Percentiles rank a stretch among this genome's conserved stretches.
Conservation (phyloP, 208 protist genomes). For the Wallacemonas sp. region DNA sequence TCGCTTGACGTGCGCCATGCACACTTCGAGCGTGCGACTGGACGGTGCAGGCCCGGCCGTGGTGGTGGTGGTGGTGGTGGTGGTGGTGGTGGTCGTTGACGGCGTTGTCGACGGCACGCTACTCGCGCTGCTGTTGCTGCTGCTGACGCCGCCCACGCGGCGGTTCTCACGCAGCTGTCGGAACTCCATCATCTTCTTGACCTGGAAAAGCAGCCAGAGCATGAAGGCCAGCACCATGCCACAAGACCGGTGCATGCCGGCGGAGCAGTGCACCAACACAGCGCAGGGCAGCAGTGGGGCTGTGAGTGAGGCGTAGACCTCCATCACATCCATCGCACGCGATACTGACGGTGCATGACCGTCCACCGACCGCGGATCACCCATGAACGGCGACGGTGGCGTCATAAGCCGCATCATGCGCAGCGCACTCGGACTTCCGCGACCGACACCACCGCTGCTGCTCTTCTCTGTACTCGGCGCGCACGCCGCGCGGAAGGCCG, state of each 20-base stretch:
- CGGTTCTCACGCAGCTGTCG: neutral
- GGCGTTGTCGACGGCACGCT: neutral
- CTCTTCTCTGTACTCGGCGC: neutral
- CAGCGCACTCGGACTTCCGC: neutral
- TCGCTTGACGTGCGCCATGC: constrained; percentile 48
- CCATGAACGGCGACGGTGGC: neutral
- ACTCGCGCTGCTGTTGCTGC: neutral
- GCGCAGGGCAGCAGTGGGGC: neutral
- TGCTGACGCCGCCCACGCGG: neutral
- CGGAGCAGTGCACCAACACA: constrained; percentile 73
- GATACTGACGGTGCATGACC: neutral
- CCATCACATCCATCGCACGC: neutral
- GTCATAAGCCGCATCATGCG: neutral
- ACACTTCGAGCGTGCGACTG: constrained; percentile 28
- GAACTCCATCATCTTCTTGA: constrained; percentile 19
- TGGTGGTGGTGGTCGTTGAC: constrained; percentile 1
- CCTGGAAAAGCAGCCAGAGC: constrained; percentile 61
- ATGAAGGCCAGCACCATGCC: constrained; percentile 66
- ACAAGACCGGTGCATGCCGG: constrained; percentile 86
- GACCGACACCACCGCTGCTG: neutral
- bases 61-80: neutral
- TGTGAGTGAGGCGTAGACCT: neutral
- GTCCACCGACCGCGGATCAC: neutral
- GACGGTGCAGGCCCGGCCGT: neutral
- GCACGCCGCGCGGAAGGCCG: neutral